Conservation (phyloP, 73 alveolate species). For the Blepharisma japonicum region DNA sequence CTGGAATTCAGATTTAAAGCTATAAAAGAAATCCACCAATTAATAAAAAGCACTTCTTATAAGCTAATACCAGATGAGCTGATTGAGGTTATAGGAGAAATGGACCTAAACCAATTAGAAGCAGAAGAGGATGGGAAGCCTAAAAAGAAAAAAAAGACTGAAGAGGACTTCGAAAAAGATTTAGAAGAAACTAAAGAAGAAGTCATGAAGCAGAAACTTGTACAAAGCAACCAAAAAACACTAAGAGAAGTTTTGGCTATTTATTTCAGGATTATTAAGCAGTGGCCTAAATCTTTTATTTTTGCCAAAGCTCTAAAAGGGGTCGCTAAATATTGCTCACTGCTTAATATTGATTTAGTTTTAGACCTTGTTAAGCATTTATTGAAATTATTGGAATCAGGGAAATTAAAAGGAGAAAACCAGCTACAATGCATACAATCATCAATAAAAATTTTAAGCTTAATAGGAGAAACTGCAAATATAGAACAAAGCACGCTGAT, state of each 20-base stretch:
- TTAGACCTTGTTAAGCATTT: slow-evolving; percentile 12
- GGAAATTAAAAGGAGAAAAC: background rate
- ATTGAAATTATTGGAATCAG: background rate
- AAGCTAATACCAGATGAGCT: slow-evolving; percentile 4
- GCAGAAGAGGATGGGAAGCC: background rate
- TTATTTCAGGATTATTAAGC: background rate
- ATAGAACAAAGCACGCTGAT: background rate
- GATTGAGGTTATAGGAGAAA: background rate
- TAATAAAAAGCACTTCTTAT: background rate
- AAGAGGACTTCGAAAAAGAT: background rate
- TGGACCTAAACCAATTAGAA: background rate
- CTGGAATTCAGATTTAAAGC: slow-evolving; percentile 18
- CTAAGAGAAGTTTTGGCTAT: slow-evolving; percentile 16
- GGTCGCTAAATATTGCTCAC: background rate
- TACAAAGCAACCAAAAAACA: slow-evolving; percentile 2
- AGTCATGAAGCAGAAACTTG: background rate
- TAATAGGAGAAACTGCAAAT: background rate
- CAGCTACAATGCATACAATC: slow-evolving; percentile 3
- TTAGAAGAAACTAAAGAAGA: background rate
- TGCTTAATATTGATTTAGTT: background rate
- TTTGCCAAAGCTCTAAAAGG: slow-evolving; percentile 17
- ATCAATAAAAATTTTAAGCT: background rate
- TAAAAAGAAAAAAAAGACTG: background rate
- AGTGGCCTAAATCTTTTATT: background rate
- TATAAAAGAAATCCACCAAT: background rate